A percentile compares a stretch with the other conserved stretches of the same genome.
phyloP scores from a whole-genome alignment of 2,329 filamentous ascomycete genomes.

The Aspergillus sp. region DNA sequence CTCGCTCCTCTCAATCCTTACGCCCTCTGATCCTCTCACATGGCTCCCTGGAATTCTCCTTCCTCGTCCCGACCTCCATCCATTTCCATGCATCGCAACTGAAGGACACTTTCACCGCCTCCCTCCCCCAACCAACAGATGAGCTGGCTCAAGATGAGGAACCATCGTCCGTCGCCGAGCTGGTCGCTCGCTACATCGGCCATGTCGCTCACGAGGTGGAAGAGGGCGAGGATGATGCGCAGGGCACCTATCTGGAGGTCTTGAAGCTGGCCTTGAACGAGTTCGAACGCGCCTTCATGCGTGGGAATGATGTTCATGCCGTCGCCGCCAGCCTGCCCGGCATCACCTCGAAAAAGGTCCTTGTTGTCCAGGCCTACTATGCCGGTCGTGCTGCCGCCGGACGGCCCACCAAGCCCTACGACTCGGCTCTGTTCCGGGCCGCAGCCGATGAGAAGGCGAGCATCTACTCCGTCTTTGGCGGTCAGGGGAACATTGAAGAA shows the following conservation, averaged over 20 bases:
- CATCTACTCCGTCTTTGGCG: conserved; percentile 92
- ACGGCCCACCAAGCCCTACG: conserved; percentile 83
- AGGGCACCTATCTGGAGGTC: conserved; percentile 87
- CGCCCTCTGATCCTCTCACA: conserved; percentile 88
- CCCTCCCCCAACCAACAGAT: conserved; percentile 86
- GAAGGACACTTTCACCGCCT: conserved; percentile 83
- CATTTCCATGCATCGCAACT: conserved; percentile 96
- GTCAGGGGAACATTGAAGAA: conserved; percentile 98
- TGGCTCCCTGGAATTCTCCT: conserved; percentile 92
- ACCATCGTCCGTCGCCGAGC: conserved; percentile 90
- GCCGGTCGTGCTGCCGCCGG: conserved; percentile 79
- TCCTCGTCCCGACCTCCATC: conserved; percentile 89
- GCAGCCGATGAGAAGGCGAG: conserved; percentile 78
- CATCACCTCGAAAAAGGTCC: conserved; percentile 87
- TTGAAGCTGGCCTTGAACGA: conserved; percentile 90
- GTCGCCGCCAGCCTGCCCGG: conserved; percentile 81
- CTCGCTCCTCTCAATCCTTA: conserved; percentile 87
- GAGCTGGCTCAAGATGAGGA: conserved; percentile 98
- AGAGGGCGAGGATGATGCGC: conserved; percentile 83
- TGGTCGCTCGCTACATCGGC: conserved; percentile 90
- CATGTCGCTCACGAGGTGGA: conserved; percentile 87
- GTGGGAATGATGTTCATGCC: conserved; percentile 94
- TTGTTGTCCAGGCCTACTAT: conserved; percentile 89
- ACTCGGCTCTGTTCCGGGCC: conserved; percentile 87
- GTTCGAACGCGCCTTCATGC: conserved; percentile 92